These are phyloP conservation scores for Quambalaria eucalypti DNA, from an alignment of 1,284 basidiomycete species.

Conservation along the genomic window DNA sequence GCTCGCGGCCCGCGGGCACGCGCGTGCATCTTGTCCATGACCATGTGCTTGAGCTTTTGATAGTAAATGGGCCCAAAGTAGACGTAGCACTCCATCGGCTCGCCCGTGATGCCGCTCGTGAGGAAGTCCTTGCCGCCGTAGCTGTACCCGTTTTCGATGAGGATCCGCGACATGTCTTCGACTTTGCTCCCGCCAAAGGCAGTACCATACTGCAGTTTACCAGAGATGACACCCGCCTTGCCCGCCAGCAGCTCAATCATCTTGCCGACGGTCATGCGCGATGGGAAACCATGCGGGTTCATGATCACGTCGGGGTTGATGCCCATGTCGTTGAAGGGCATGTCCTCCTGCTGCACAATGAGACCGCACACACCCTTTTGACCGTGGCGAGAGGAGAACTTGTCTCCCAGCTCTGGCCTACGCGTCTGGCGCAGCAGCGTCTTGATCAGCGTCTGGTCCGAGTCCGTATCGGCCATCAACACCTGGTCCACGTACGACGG, in stretches of 20 bases:
- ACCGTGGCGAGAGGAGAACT: slow-evolving; percentile 94
- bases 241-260: slow-evolving; percentile 99
- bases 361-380: slow-evolving; percentile 98
- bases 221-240: slow-evolving; percentile 64
- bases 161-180: slow-evolving; percentile 93
- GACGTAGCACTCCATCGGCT: slow-evolving; percentile 89
- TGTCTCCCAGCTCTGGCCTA: slow-evolving; percentile 92
- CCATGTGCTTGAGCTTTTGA: slow-evolving; percentile 55
- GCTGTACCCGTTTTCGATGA: slow-evolving; percentile 90
- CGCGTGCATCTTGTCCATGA: slow-evolving; percentile 99
- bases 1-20: slow-evolving; percentile 76
- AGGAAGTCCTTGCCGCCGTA: slow-evolving; percentile 98
- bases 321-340: slow-evolving; percentile 98
- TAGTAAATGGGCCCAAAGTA: slow-evolving; percentile 99
- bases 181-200: slow-evolving; percentile 96
- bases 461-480: slow-evolving; percentile 84
- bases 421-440: slow-evolving; percentile 96
- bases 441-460: slow-evolving; percentile 92
- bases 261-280: slow-evolving; percentile 96
- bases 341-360: slow-evolving; percentile 95
- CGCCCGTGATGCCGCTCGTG: slow-evolving; percentile 93
- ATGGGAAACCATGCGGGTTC: slow-evolving; percentile 99
- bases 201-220: slow-evolving; percentile 83
- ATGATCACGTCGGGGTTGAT: slow-evolving; percentile 96
- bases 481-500: slow-evolving; percentile 95